Evolutionary conservation across 768 basidiomycete genomes (phyloP).

Genomic region (Suillus paluster): DNA sequence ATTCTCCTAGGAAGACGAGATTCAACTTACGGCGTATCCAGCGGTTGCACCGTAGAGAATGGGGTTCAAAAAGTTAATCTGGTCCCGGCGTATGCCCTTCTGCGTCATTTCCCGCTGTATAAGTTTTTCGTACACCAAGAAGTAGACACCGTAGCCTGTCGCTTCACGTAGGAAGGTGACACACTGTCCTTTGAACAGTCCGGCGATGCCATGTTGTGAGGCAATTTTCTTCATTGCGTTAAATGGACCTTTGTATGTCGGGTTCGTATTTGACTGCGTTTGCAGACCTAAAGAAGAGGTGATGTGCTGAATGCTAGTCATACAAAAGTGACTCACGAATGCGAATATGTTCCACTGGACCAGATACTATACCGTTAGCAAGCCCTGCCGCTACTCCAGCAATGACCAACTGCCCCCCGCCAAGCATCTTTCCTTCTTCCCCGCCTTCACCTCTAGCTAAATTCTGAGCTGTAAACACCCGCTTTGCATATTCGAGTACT

Average conservation of each 20-base stretch:
- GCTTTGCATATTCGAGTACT: constrained; percentile 84
- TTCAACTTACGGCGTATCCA: constrained; percentile 78
- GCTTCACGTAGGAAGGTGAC: constrained; percentile 88
- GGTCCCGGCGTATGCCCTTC: constrained; percentile 72
- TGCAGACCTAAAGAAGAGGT: constrained; percentile 68
- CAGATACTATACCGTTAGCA: constrained; percentile 90
- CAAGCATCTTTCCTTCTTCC: constrained; percentile 62
- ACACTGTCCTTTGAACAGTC: constrained; percentile 91
- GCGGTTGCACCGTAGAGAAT: constrained; percentile 90
- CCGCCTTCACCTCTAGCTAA: constrained; percentile 62
- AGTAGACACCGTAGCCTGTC: constrained; percentile 85
- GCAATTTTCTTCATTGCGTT: constrained; percentile 90
- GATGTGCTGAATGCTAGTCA: not conserved
- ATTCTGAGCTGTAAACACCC: constrained; percentile 73
- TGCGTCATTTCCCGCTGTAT: constrained; percentile 81
- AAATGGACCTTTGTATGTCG: constrained; percentile 78
- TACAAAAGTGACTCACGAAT: constrained; percentile 65
- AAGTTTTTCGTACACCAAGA: constrained; percentile 90
- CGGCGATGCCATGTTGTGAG: constrained; percentile 71
- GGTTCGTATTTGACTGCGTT: constrained; percentile 83
- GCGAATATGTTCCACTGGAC: constrained; percentile 97
- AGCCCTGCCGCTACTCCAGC: constrained; percentile 88
- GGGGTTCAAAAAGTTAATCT: constrained; percentile 78
- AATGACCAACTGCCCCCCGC: constrained; percentile 65
- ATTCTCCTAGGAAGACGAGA: not conserved